A percentile compares a stretch with the other conserved stretches of the same genome.
Conservation (phyloP, 352 stramenopile genomes). For the Phytophthora megakarya region DNA sequence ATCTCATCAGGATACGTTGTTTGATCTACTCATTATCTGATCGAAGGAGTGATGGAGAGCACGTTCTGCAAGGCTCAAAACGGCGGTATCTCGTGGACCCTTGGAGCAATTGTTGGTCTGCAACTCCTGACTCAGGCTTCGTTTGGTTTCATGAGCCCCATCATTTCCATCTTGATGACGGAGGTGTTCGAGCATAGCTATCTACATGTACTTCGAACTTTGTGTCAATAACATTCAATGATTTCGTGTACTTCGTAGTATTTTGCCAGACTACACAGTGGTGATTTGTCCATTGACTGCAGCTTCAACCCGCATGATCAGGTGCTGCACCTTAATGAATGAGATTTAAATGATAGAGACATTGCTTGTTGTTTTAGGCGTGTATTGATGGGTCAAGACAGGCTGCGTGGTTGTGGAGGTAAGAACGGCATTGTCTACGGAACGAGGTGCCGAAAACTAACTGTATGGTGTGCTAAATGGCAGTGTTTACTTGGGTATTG, state of each 20-base stretch:
- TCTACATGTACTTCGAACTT: too few relatives aligned
- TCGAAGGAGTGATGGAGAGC: slow-evolving; percentile 7
- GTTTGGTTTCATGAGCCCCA: slow-evolving; percentile 45
- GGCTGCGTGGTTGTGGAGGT: slow-evolving; percentile 69
- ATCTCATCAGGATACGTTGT: neutral
- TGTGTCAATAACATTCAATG: too few relatives aligned
- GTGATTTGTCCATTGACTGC: slow-evolving; percentile 56
- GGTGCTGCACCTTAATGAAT: too few relatives aligned
- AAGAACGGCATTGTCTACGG: neutral
- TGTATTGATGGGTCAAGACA: slow-evolving; percentile 69
- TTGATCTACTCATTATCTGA: slow-evolving; percentile 3
- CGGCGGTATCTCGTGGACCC: slow-evolving; percentile 38
- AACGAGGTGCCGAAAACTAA: neutral
- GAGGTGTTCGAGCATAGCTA: slow-evolving; percentile 38
- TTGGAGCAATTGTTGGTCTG: slow-evolving; percentile 49
- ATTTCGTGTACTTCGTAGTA: too few relatives aligned
- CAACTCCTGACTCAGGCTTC: slow-evolving; percentile 56
- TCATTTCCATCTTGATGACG: slow-evolving; percentile 67
- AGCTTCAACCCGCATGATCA: slow-evolving; percentile 39
- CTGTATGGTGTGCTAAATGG: neutral
- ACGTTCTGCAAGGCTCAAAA: neutral
- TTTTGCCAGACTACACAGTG: slow-evolving; percentile 55
- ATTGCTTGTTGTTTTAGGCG: slow-evolving; percentile 31
- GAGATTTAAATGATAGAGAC: too few relatives aligned
- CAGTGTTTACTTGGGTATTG: slow-evolving; percentile 50